A percentile compares a stretch with the other conserved stretches of the same genome.
phyloP scores from a whole-genome alignment of 768 basidiomycete species.

The Tricholoma flavovirens region DNA sequence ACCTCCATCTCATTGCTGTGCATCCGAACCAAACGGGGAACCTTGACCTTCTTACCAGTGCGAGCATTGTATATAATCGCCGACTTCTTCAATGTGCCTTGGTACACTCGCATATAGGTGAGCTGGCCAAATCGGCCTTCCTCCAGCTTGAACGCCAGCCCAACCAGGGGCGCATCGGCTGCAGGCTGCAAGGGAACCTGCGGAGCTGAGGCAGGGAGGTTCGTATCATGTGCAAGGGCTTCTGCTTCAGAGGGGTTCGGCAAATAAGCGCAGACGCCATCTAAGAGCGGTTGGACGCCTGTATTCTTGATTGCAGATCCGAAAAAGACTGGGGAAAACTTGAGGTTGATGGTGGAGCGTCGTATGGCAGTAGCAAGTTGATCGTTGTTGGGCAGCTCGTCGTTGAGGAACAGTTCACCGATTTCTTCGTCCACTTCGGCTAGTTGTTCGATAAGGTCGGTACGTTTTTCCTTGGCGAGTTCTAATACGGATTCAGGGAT shows the following conservation, averaged over 20 bases:
- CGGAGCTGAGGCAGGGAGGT: slow-evolving; percentile 56
- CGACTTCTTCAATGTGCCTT: slow-evolving; percentile 86
- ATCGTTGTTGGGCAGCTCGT: slow-evolving; percentile 63
- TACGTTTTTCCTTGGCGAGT: slow-evolving; percentile 77
- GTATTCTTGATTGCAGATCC: slow-evolving; percentile 98
- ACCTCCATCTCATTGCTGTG: slow-evolving; percentile 99
- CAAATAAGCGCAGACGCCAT: slow-evolving; percentile 94
- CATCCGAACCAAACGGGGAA: slow-evolving; percentile 94
- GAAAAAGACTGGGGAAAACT: slow-evolving; percentile 94
- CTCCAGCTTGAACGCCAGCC: slow-evolving; percentile 96
- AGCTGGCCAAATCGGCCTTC: slow-evolving; percentile 96
- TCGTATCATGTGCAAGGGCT: slow-evolving; percentile 78
- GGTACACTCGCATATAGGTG: slow-evolving; percentile 98
- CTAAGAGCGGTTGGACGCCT: slow-evolving; percentile 87
- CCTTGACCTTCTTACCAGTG: slow-evolving; percentile 96
- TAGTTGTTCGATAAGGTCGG: slow-evolving; percentile 89
- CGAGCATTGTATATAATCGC: slow-evolving; percentile 85
- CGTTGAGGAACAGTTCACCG: slow-evolving; percentile 86
- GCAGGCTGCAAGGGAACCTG: slow-evolving; percentile 78
- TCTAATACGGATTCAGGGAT: slow-evolving; percentile 74
- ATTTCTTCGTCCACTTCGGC: slow-evolving; percentile 96
- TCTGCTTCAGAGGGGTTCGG: slow-evolving; percentile 80
- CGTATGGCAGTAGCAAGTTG: slow-evolving; percentile 85
- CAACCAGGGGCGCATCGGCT: slow-evolving; percentile 81
- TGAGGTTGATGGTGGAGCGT: slow-evolving; percentile 80